Evolutionary conservation across 345 rosid species (phyloP), one percentile per base, ranked within the genome.

Genomic region (Leavenworthia alabamica): DNA sequence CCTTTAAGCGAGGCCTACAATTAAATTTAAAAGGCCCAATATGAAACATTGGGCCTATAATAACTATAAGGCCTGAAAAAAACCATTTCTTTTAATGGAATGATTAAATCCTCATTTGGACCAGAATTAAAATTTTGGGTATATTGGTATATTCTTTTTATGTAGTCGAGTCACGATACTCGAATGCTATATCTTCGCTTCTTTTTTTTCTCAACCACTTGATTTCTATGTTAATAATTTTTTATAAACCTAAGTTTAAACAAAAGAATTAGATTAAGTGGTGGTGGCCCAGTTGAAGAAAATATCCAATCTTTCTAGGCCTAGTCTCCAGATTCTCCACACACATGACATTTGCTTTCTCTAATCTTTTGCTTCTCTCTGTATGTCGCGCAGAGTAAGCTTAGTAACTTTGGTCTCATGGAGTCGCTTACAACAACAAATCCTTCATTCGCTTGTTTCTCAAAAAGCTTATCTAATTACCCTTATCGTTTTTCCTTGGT

Each of bases 371-470:
- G n/a, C n/a, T n/a, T n/a, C 15, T 12, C 51, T 17, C 31, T 72
- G 69, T 47, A 58, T 64, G 77, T 78, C n/a, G n/a, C 83, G 83
- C 79, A 37, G 67, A 42, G 73, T 44, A 44, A 66, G 14, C 41
- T 36, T 36, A 36, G n/a, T 4, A 35, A 35, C 6, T 14, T 35
- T 22, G 45, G 32, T 15, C 2, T 57, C 64, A 84, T 82, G 95
- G 80, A 66, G 72, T 64, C 79, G 28, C 31, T 80, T 13, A n/a
- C n/a, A n/a, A 73, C 70, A 9, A 31, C 74, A 26, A 83, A 66
- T 27, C 76, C 82, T 46, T 31, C 72, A 8, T 74, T 56, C 37
- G 63, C 19, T 56, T 55, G 70, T 50, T 64, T 76, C 57, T 47
- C 45, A 24, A 64, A 75, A 39, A 60, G 16, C 37, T 53, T 72